Base-by-base conservation (phyloP, 2,329 filamentous ascomycete species). In the Fusarium tricinctum region DNA sequence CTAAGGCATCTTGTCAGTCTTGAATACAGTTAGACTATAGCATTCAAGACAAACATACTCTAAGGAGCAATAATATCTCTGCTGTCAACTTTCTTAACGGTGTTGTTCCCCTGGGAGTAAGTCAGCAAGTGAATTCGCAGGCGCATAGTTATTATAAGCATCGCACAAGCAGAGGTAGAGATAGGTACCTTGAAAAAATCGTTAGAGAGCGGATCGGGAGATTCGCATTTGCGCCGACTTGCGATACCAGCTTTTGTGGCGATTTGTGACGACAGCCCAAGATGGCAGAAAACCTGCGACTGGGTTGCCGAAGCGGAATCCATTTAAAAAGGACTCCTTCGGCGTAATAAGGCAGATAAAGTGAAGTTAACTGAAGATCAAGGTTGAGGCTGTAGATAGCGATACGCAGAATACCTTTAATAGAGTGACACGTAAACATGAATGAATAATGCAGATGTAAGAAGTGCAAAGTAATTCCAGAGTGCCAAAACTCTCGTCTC, bases 21-120 rank as follows among this genome's bases (percentile, higher is more conserved):
- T 38, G 4, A 15, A 35, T 22, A 6, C 8, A 8, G 6, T 22
- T 10, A 3, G 17, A 6, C 13, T 22, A 28, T 44, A 43, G 22
- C 17, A 4, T 35, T 10, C 33, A 20, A 23, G n/a, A 8, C 13
- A 23, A 17, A 15, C 42, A 33, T 48, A 66, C 63, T 47, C 63
- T 66, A 66, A 49, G 56, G 47, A 66, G 46, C 38, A 48, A 44
- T 40, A 4, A 42, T 22, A 17, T n/a, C 20, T 45, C 22, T 15
- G 17, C 42, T 33, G 7, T 15, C 15, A n/a, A 30, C 22, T 13
- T 8, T 20, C 35, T 42, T 19, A 19, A 26, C 13, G 20, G 17
- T 12, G 17, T 17, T 47, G 7, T 44, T 15, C 40, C 63, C 42
- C 33, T 63, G 39, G 12, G 22, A 33, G 13, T 22, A 14, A 15